These are phyloP conservation scores for Mycena epipterygia DNA, from an alignment of 768 basidiomycete genomes.

Conservation along the genomic window DNA sequence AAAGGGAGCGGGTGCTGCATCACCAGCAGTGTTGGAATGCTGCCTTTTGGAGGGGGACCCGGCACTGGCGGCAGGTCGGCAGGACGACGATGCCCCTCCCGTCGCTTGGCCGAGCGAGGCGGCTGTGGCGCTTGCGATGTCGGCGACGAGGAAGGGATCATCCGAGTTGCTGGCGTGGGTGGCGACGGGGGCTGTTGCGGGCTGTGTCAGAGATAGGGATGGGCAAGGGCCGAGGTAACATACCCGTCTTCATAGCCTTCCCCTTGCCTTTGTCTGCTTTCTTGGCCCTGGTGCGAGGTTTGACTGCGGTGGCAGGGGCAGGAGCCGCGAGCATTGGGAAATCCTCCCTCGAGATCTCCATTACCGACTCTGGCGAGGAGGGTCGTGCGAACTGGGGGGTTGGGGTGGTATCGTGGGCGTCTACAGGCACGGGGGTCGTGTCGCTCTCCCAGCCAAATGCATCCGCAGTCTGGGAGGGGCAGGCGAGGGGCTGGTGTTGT, in stretches of 20 bases:
- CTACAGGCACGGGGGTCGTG: neutral
- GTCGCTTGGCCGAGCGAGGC: neutral
- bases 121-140: constrained; percentile 4
- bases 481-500: neutral
- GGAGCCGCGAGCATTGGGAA: neutral
- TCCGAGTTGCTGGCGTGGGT: neutral
- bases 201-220: neutral
- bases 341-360: neutral
- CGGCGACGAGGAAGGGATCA: constrained; percentile 1
- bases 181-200: too few relatives aligned
- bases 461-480: neutral
- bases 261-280: neutral
- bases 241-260: neutral
- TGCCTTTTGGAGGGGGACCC: neutral
- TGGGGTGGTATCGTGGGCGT: neutral
- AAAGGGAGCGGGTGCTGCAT: neutral
- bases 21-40: neutral
- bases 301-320: neutral
- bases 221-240: neutral
- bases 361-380: neutral
- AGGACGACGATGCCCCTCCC: neutral
- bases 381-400: neutral
- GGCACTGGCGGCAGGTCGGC: neutral
- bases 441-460: neutral
- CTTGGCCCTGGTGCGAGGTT: neutral